Conservation (phyloP, 768 basidiomycete species). For the Sarcodon aspratus region DNA sequence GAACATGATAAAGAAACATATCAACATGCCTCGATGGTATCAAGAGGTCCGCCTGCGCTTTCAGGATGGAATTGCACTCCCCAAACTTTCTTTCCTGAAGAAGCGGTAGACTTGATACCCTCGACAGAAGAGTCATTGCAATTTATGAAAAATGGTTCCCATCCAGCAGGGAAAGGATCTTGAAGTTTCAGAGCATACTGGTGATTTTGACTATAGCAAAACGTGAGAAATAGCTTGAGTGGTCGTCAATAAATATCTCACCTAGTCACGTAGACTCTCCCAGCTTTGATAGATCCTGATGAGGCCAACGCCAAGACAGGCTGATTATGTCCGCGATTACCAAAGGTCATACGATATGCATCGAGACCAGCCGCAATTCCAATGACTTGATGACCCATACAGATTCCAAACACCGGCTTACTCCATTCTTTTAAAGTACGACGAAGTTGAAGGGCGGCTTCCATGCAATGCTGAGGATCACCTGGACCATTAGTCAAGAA, state of each 20-base stretch:
- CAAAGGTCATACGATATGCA: constrained; percentile 97
- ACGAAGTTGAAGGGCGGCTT: constrained; percentile 71
- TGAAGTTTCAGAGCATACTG: constrained; percentile 93
- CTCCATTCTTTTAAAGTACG: constrained; percentile 82
- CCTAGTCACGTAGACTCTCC: constrained; percentile 95
- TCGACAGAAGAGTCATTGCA: constrained; percentile 99
- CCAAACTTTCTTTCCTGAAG: constrained; percentile 88
- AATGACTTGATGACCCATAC: constrained; percentile 98
- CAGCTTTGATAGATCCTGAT: constrained; percentile 87
- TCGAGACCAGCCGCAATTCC: constrained; percentile 96
- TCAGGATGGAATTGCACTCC: constrained; percentile 99
- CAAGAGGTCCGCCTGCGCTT: constrained; percentile 94
- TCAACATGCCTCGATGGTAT: constrained; percentile 81
- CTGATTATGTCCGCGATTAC: constrained; percentile 99
- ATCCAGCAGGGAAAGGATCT: constrained; percentile 93
- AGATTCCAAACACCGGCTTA: constrained; percentile 94
- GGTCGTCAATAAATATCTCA: constrained; percentile 19
- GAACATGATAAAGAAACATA: neutral
- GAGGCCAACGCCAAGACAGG: constrained; percentile 94
- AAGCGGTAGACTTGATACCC: constrained; percentile 89
- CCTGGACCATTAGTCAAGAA: constrained; percentile 97
- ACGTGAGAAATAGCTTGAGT: constrained; percentile 1
- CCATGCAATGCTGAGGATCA: constrained; percentile 82
- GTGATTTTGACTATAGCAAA: constrained; percentile 70
- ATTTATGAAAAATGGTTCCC: constrained; percentile 99